These are phyloP conservation scores for Gossypium raimondii DNA, from an alignment of 345 rosid species.

Conservation along the genomic window DNA sequence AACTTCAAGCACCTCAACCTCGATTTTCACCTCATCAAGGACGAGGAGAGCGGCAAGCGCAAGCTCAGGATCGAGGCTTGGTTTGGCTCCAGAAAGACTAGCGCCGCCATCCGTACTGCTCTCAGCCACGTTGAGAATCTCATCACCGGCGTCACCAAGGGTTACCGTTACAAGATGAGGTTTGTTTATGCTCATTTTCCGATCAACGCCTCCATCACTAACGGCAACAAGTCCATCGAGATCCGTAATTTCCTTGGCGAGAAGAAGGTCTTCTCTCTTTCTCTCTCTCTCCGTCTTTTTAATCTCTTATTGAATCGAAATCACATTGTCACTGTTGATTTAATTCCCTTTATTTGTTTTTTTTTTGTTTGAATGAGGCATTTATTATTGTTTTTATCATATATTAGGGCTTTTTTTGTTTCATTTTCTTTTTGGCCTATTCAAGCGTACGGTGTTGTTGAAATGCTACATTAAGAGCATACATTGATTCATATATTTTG, in stretches of 20 bases:
- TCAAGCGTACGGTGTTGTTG: not conserved
- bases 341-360: not conserved
- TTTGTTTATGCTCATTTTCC: constrained; percentile 81
- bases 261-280: constrained; percentile 37
- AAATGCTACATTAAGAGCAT: not conserved
- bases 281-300: not conserved
- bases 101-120: constrained; percentile 60
- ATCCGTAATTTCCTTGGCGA: constrained; percentile 70
- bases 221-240: constrained; percentile 51
- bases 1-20: constrained; percentile 63
- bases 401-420: not conserved
- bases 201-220: constrained; percentile 66
- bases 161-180: constrained; percentile 79
- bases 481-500: no score
- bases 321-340: not conserved
- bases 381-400: not conserved
- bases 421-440: no score
- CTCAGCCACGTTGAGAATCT: constrained; percentile 69
- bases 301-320: not conserved
- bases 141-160: constrained; percentile 62
- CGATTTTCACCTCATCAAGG: constrained; percentile 52
- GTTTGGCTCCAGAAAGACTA: constrained; percentile 53
- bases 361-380: not conserved
- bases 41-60: constrained; percentile 40
- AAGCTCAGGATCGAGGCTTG: constrained; percentile 59